phyloP scores from a whole-genome alignment of 2,329 filamentous ascomycete species.

The Neofusicoccum kwambonambiense region DNA sequence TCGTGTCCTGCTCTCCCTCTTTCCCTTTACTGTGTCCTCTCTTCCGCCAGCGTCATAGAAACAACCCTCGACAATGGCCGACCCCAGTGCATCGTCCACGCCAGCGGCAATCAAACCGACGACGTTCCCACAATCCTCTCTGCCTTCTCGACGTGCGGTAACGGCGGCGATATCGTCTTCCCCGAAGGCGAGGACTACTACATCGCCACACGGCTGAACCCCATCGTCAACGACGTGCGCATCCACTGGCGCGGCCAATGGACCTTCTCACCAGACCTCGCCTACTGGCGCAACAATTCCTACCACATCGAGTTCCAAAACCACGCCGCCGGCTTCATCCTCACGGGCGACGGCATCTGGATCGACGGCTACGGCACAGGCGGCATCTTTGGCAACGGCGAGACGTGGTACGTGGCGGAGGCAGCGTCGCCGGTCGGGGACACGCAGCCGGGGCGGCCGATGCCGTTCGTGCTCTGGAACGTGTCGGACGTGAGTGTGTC shows the following conservation, averaged over 20 bases:
- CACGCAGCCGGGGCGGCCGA: conserved; percentile 53
- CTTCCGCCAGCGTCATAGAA: neutral
- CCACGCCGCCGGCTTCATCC: conserved; percentile 53
- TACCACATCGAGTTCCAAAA: conserved; percentile 57
- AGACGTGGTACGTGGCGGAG: conserved; percentile 55
- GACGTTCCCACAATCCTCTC: conserved; percentile 43
- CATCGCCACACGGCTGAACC: conserved; percentile 52
- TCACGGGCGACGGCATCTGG: conserved; percentile 50
- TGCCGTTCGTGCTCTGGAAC: conserved; percentile 61
- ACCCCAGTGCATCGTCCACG: conserved; percentile 40
- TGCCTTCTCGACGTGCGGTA: conserved; percentile 41
- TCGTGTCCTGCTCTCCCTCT: neutral
- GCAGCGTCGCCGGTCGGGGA: conserved; percentile 27
- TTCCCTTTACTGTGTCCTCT: neutral
- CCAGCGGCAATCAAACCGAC: conserved; percentile 37
- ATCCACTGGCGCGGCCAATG: conserved; percentile 56
- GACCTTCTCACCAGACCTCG: conserved; percentile 52
- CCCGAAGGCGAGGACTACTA: conserved; percentile 51
- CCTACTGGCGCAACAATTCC: conserved; percentile 55
- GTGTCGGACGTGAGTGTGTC: conserved; percentile 54
- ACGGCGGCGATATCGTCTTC: conserved; percentile 50
- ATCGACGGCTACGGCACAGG: conserved; percentile 55
- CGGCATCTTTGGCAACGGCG: conserved; percentile 56
- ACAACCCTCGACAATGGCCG: conserved; percentile 16
- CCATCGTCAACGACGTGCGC: conserved; percentile 49